These are phyloP conservation scores for Prinsepia uniflora DNA, from an alignment of 306 rosid species.

Conservation along the genomic window DNA sequence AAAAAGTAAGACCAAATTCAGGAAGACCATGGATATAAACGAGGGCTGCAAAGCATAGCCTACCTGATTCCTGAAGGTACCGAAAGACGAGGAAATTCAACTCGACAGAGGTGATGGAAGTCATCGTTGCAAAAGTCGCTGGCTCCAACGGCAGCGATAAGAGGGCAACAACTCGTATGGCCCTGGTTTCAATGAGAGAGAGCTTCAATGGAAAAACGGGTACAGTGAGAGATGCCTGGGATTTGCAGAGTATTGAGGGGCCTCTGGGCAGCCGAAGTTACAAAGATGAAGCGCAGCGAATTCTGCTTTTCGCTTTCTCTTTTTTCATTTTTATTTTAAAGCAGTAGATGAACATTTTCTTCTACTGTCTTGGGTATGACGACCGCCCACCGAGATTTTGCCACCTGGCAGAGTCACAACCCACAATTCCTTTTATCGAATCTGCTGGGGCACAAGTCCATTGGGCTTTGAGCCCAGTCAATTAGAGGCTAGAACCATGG, in stretches of 20 bases:
- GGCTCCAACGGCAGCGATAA: conserved; percentile 31
- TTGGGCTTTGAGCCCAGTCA: background rate
- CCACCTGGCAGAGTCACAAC: background rate
- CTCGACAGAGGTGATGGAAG: conserved; percentile 73
- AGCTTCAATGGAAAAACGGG: background rate
- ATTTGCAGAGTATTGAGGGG: conserved; percentile 1
- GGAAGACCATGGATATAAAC: background rate
- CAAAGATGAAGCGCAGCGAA: background rate
- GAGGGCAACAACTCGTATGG: conserved; percentile 39
- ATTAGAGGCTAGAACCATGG: too few species aligned
- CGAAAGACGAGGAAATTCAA: conserved; percentile 83
- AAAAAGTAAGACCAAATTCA: background rate
- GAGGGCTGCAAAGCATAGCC: background rate
- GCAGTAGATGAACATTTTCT: too few species aligned
- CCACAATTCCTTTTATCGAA: too few species aligned
- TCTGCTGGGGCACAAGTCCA: background rate
- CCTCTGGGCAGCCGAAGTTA: background rate
- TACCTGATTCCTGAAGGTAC: conserved; percentile 94
- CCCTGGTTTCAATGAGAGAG: background rate
- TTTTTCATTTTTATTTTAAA: background rate
- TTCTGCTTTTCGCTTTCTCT: background rate
- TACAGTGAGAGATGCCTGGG: background rate
- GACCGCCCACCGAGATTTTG: background rate
- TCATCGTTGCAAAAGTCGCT: conserved; percentile 41
- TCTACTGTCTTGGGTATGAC: background rate